Evolutionary conservation across 2,329 filamentous ascomycete species (phyloP), one percentile per base, ranked within the genome.

Genomic region (Acrocalymma vagum): DNA sequence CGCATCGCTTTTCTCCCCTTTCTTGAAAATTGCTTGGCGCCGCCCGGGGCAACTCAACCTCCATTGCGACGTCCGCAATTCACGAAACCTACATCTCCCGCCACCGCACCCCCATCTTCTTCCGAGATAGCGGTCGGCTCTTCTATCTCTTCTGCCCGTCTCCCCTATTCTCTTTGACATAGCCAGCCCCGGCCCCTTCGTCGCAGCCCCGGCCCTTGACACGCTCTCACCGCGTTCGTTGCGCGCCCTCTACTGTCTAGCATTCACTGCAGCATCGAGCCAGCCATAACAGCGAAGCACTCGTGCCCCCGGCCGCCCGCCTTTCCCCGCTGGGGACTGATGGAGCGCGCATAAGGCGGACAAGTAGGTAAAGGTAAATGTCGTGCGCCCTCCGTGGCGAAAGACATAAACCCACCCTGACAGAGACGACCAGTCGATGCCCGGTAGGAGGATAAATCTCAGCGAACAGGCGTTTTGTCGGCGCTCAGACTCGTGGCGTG

Each of bases 341-440:
- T 60, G 55, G 53, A 45, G 53, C 42, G 48, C 41, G 55, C 45
- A 47, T 42, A 38, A 24, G 29, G 29, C 46, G 61, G 58, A n/a
- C n/a, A n/a, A n/a, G n/a, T n/a, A n/a, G n/a, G n/a, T n/a, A n/a
- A n/a, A 53, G 78, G 85, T 76, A n/a, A 76, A 89, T 88, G 87
- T 89, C 89, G 84, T 89, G 88, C 78, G 83, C n/a, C 86, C 70
- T 80, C 81, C 49, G 78, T 78, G 72, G 86, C 87, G 77, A 85
- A 86, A 76, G 92, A 91, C 80, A n/a, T n/a, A n/a, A n/a, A 88
- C 87, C 75, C 85, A 91, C 75, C 92, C 91, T 73, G 88, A 87
- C 58, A 84, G 86, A 68, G 38, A 51, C 32, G 88, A 87, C 65
- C 87, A 88, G 58, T 82, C 83, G 60, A 84, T 83, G 52, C 70